A percentile compares a stretch with the other conserved stretches of the same genome.
phyloP scores from a whole-genome alignment of 768 basidiomycete genomes.

The Lentinula detonsa region DNA sequence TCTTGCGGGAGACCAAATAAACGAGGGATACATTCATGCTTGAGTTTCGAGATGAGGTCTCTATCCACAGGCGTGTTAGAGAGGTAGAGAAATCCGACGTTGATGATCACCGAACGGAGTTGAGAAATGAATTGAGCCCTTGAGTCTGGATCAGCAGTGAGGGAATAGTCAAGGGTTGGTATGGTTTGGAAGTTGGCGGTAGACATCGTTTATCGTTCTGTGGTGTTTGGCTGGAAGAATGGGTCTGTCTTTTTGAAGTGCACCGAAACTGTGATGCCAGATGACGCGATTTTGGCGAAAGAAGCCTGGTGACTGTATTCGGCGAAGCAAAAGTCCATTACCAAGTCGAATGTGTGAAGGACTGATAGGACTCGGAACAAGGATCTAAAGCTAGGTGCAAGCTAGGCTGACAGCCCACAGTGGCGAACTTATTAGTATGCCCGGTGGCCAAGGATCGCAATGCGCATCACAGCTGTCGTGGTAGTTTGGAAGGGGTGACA shows the following conservation, averaged over 20 bases:
- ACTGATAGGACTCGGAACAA: too few species aligned
- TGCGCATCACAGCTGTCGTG: too few species aligned
- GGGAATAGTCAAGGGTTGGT: slow-evolving; percentile 5
- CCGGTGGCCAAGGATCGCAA: too few species aligned
- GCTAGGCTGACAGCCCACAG: too few species aligned
- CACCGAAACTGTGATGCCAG: background rate
- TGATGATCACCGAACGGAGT: slow-evolving; percentile 43
- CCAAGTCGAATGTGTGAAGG: background rate
- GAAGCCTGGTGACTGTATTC: background rate
- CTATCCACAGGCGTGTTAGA: slow-evolving; percentile 37
- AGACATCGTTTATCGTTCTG: background rate
- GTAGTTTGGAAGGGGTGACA: too few species aligned
- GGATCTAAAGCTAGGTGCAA: too few species aligned
- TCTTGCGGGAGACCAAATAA: slow-evolving; percentile 44
- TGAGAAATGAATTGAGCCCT: slow-evolving; percentile 38
- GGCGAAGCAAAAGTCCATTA: background rate
- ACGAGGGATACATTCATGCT: slow-evolving; percentile 33
- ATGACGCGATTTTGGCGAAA: background rate
- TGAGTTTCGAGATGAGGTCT: slow-evolving; percentile 30
- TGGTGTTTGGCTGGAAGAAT: background rate
- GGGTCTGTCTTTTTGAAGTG: background rate
- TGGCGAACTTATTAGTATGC: too few species aligned
- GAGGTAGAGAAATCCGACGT: slow-evolving; percentile 52
- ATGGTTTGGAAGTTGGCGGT: slow-evolving; percentile 3
- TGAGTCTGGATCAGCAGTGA: background rate